phyloP scores from a whole-genome alignment of 345 rosid species.

The Firmiana major region DNA sequence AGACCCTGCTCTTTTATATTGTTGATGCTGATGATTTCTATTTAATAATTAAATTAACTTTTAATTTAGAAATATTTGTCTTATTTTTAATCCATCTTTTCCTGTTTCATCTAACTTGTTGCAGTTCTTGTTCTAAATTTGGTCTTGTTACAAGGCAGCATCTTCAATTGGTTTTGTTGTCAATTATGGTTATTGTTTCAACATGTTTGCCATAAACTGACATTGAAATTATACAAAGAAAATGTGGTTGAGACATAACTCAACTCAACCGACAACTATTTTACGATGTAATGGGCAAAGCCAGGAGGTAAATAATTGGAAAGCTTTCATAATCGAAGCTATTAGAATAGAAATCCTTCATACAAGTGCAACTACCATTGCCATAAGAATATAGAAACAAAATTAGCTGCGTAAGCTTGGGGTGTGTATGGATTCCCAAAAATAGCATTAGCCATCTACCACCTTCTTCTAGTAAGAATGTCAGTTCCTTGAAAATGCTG shows the following conservation, averaged over 20 bases:
- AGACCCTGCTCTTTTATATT: neutral
- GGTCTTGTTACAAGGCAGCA: no score
- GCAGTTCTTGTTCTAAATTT: no score
- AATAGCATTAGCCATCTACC: neutral
- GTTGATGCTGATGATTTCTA: neutral
- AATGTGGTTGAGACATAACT: no score
- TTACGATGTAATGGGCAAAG: no score
- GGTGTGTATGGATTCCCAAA: neutral
- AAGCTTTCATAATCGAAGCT: neutral
- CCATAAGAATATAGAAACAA: neutral
- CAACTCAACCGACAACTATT: no score
- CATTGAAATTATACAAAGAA: no score
- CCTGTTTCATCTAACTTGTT: neutral
- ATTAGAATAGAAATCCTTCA: neutral
- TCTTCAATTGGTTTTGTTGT: no score
- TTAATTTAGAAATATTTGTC: neutral
- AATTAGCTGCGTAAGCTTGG: neutral
- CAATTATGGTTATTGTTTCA: no score
- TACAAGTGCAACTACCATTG: neutral
- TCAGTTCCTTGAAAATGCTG: neutral
- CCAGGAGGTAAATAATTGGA: neutral
- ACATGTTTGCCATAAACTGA: no score
- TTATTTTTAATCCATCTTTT: neutral
- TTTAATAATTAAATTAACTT: neutral
- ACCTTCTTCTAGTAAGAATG: neutral